These are phyloP conservation scores for Cercophora newfieldiana DNA, from an alignment of 495 filamentous ascomycete genomes.

Conservation along the genomic window DNA sequence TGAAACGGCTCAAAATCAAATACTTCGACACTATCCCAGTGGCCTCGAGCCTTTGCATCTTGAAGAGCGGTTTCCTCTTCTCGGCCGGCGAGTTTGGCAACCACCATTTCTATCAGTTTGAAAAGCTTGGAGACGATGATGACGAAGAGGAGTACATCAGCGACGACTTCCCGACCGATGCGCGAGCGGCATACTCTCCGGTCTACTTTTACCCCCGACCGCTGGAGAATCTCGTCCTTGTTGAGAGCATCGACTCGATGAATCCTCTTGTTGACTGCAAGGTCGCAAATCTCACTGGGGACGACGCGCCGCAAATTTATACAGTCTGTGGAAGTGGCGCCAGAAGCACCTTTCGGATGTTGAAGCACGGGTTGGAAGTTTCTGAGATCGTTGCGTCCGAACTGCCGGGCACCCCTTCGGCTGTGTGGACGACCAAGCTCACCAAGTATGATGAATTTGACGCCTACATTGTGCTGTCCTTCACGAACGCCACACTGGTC, in stretches of 20 bases:
- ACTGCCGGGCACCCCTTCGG: constrained; percentile 78
- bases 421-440: constrained; percentile 94
- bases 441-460: constrained; percentile 82
- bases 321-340: constrained; percentile 85
- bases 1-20: constrained; percentile 84
- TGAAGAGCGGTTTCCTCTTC: constrained; percentile 95
- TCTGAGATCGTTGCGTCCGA: constrained; percentile 92
- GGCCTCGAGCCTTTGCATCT: constrained; percentile 80
- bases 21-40: constrained; percentile 96
- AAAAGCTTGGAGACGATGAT: constrained; percentile 95
- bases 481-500: constrained; percentile 73
- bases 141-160: constrained; percentile 84
- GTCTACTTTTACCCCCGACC: constrained; percentile 81
- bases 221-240: constrained; percentile 77
- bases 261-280: constrained; percentile 90
- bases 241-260: constrained; percentile 84
- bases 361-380: constrained; percentile 91
- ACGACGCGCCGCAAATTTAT: constrained; percentile 97
- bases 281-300: constrained; percentile 80
- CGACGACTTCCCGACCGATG: constrained; percentile 76
- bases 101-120: constrained; percentile 94
- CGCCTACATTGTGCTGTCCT: constrained; percentile 69
- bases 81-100: constrained; percentile 91
- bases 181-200: constrained; percentile 64
- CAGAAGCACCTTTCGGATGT: constrained; percentile 81